Evolutionary conservation across 225 moss, liverwort and hornwort species (phyloP).

Genomic region (Takakia lepidozioides): DNA sequence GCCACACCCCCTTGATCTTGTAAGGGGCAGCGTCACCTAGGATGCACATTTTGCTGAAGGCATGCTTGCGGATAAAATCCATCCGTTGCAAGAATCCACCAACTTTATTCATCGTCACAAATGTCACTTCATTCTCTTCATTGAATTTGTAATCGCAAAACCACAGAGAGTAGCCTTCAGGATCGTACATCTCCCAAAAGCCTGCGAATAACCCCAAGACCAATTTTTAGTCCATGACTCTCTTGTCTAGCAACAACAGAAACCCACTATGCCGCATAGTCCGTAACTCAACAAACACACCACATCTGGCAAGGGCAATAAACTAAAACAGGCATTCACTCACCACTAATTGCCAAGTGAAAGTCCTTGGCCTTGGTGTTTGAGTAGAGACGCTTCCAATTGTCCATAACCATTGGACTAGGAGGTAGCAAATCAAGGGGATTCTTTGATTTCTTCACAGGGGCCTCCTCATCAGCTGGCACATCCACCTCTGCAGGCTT

Average conservation of each 20-base stretch:
- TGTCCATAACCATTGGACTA: constrained; percentile 83
- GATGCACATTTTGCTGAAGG: constrained; percentile 82
- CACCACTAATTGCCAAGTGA: constrained; percentile 81
- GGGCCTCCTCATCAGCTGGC: constrained; percentile 50
- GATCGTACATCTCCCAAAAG: constrained; percentile 95
- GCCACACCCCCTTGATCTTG: constrained; percentile 93
- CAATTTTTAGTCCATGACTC: too few relatives aligned
- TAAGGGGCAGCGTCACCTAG: constrained; percentile 57
- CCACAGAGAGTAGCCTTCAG: constrained; percentile 91
- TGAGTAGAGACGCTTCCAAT: constrained; percentile 97
- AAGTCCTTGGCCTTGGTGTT: constrained; percentile 93
- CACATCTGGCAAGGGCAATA: not conserved
- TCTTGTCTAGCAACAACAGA: too few relatives aligned
- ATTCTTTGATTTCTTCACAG: constrained; percentile 64
- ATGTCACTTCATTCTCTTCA: constrained; percentile 77
- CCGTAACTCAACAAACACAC: too few relatives aligned
- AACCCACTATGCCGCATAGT: too few relatives aligned
- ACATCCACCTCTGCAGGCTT: constrained; percentile 31
- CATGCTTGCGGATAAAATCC: constrained; percentile 85
- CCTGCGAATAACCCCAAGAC: too few relatives aligned
- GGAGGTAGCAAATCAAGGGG: constrained; percentile 74
- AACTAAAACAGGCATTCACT: not conserved
- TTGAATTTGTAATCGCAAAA: constrained; percentile 94
- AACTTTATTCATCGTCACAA: constrained; percentile 89
- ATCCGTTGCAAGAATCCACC: constrained; percentile 92